Evolutionary conservation across 1,284 basidiomycete genomes (phyloP).

Genomic region (Marasmius oreades): DNA sequence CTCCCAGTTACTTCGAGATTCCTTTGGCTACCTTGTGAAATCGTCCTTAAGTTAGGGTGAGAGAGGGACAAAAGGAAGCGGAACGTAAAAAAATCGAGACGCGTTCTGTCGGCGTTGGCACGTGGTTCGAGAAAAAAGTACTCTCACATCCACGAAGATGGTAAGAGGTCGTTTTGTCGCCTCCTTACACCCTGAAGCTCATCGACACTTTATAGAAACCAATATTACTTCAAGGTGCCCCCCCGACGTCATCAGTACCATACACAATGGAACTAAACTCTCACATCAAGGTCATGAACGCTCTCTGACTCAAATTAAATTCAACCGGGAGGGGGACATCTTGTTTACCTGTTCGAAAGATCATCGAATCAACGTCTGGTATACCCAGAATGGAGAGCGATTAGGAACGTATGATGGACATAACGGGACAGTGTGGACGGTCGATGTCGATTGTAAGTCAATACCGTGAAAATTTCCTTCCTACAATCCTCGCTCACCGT

Average conservation of each 20-base stretch:
- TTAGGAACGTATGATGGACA: conserved; percentile 96
- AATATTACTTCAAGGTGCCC: conserved; percentile 18
- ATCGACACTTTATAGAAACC: conserved; percentile 11
- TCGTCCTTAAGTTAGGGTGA: too few species aligned
- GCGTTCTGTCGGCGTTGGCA: not conserved
- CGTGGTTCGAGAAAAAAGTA: not conserved
- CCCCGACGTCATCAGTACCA: not conserved
- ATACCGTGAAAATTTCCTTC: too few species aligned
- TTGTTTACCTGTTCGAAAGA: conserved; percentile 98
- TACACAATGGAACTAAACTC: not conserved
- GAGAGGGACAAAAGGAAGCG: too few species aligned
- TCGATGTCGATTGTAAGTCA: conserved; percentile 90
- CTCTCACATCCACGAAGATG: conserved; percentile 7
- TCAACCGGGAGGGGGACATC: conserved; percentile 95
- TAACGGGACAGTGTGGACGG: conserved; percentile 96
- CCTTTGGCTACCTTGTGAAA: not conserved
- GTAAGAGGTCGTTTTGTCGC: not conserved
- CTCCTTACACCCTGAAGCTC: not conserved
- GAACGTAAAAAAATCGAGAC: too few species aligned
- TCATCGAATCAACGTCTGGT: conserved; percentile 94
- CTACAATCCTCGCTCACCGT: too few species aligned
- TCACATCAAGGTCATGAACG: conserved; percentile 83
- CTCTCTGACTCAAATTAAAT: conserved; percentile 95
- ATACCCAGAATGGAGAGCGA: conserved; percentile 97
- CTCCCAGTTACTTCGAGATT: too few species aligned